Base-by-base conservation (phyloP, 2,329 filamentous ascomycete species). In the Diaporthe sp. region DNA sequence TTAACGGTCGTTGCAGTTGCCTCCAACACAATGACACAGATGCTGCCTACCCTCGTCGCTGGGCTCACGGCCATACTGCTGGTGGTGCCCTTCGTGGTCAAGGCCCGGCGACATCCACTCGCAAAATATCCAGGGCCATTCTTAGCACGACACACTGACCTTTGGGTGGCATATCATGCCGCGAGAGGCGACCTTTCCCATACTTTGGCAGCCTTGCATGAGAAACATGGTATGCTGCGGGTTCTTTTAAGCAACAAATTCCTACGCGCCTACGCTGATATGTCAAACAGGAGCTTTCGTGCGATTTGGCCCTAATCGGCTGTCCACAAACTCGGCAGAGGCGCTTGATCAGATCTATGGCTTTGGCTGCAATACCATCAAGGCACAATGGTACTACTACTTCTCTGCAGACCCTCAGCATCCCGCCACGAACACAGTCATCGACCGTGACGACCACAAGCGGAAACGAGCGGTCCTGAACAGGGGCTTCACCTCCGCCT, bases 261-360 rank as follows among this genome's bases (percentile, higher is more conserved):
- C 55, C 34, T 25, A 19, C 42, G 42, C 17, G 8, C 42, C 13
- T 19, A 42, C 12, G 58, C 15, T 44, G 37, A 62, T 39, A 62
- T 44, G 39, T 46, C 37, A 34, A 59, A 22, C 53, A 71, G 68
- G 68, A n/a, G 42, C 17, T 9, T 71, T 71, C 53, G 68, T 71
- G 55, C 68, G 68, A 46, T 71, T 71, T 49, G 68, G 53, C 13
- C 68, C 53, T 12, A 59, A 58, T 44, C 53, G 68, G 39, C 39
- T 71, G 34, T 71, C 68, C 53, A 57, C 44, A 42, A 71, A 71
- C 53, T 58, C 68, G 15, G 53, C 53, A 55, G 53, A 59, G 51
- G 68, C 51, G 25, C 68, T 71, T 28, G 51, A 71, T 22, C 39
- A 71, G 51, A 71, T 71, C 39, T 71, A 71, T 44, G 68, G 68